Evolutionary conservation across 1,139 yeast species (phyloP).

Genomic region (Kodamaea suecica): DNA sequence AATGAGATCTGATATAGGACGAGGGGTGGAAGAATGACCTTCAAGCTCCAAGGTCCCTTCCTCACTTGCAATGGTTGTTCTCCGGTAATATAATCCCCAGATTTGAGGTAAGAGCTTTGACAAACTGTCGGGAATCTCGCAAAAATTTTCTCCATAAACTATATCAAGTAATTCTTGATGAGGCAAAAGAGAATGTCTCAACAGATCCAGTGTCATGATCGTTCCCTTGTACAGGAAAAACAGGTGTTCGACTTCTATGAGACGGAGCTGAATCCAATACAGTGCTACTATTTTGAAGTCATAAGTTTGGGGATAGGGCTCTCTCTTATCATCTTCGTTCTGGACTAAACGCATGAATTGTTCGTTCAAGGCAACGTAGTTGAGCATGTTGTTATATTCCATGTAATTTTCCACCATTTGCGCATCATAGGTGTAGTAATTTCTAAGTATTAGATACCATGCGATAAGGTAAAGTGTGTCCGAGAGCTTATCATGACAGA

Average conservation of each 20-base stretch:
- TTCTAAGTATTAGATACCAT: conserved; percentile 30
- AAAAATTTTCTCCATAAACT: conserved; percentile 18
- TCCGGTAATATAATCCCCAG: conserved; percentile 28
- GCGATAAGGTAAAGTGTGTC: conserved; percentile 28
- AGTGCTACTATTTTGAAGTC: conserved; percentile 23
- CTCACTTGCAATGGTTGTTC: conserved; percentile 14
- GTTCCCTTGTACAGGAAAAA: conserved; percentile 34
- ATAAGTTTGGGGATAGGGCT: conserved; percentile 12
- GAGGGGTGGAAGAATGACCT: background rate
- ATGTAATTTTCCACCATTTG: conserved; percentile 27
- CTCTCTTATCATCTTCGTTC: conserved; percentile 8
- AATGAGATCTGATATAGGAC: conserved; percentile 5
- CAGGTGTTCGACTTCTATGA: conserved; percentile 28
- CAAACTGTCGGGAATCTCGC: conserved; percentile 12
- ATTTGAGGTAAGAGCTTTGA: conserved; percentile 16
- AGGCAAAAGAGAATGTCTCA: conserved; percentile 29
- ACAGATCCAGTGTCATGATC: conserved; percentile 27
- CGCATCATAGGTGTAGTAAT: conserved; percentile 22
- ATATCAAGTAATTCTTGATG: conserved; percentile 17
- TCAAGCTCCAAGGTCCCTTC: background rate
- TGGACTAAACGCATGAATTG: conserved; percentile 24
- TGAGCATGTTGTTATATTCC: conserved; percentile 31
- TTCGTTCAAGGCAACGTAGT: conserved; percentile 26
- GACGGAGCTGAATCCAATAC: conserved; percentile 31
- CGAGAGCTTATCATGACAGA: conserved; percentile 21